phyloP scores from a whole-genome alignment of 75 land plant species.

The Pinus taeda region DNA sequence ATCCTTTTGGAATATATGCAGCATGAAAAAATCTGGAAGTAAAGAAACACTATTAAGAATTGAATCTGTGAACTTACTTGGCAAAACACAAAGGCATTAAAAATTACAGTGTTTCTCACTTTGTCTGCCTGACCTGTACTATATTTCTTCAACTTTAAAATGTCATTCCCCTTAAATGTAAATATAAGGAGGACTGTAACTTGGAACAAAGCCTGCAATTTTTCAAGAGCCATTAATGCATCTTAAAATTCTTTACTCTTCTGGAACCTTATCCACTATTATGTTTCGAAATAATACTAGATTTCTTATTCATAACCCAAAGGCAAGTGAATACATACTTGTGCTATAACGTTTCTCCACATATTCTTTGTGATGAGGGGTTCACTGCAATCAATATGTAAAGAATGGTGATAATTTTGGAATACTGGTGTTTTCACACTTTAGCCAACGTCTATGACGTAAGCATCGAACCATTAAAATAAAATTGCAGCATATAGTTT shows the following conservation, averaged over 20 bases:
- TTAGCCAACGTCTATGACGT: too few species aligned
- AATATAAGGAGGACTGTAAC: constrained; percentile 65
- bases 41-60: not conserved
- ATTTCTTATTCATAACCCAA: not conserved
- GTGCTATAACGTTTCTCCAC: constrained; percentile 93
- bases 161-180: constrained; percentile 59
- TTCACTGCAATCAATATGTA: constrained; percentile 39
- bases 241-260: too few species aligned
- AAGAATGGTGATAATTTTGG: not conserved
- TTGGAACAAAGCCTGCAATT: constrained; percentile 75
- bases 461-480: too few species aligned
- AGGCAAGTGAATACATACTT: constrained; percentile 34
- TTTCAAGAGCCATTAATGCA: not conserved
- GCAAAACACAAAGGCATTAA: constrained; percentile 88
- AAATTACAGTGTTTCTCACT: constrained; percentile 73
- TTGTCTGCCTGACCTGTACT: constrained; percentile 29
- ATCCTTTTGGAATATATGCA: too few species aligned
- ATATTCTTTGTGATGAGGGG: constrained; percentile 91
- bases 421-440: too few species aligned
- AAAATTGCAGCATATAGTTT: too few species aligned
- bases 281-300: not conserved
- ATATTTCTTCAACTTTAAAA: constrained; percentile 40
- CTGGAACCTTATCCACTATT: too few species aligned
- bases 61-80: constrained; percentile 48
- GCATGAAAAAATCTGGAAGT: too few species aligned